Evolutionary conservation across 1,139 yeast genomes (phyloP).

Genomic region (Entelexis paramagnoliae): DNA sequence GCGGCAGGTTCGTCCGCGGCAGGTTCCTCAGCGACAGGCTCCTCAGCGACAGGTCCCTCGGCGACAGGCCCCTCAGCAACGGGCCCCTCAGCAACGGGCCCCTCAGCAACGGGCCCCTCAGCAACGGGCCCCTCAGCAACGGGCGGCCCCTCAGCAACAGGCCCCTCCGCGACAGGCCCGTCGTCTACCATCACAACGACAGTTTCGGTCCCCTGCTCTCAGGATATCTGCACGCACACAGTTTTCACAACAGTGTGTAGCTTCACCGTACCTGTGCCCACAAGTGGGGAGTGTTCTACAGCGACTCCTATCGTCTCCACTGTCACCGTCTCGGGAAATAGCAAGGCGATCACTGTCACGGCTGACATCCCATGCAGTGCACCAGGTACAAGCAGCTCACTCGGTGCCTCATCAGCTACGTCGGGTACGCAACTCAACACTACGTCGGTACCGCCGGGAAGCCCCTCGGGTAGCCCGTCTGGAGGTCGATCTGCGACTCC

Average conservation of each 20-base stretch:
- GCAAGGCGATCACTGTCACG: not conserved
- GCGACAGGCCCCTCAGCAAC: too few relatives aligned
- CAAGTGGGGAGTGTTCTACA: not conserved
- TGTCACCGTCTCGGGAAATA: not conserved
- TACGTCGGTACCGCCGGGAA: too few relatives aligned
- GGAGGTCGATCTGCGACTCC: too few relatives aligned
- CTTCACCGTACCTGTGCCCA: slow-evolving; percentile 8
- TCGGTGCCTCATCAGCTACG: too few relatives aligned
- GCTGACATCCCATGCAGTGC: not conserved
- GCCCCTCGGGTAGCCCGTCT: too few relatives aligned
- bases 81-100: not conserved
- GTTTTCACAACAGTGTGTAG: slow-evolving; percentile 6
- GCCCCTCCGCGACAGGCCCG: not conserved
- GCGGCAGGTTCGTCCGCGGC: too few relatives aligned
- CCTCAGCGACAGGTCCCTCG: too few relatives aligned
- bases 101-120: not conserved
- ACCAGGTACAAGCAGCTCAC: not conserved
- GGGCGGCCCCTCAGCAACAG: not conserved
- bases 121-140: too few relatives aligned
- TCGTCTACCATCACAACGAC: slow-evolving; percentile 7
- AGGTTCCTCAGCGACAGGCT: too few relatives aligned
- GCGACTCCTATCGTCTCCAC: not conserved
- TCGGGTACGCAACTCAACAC: too few relatives aligned
- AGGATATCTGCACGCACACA: not conserved
- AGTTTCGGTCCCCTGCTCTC: slow-evolving; percentile 24